phyloP scores from a whole-genome alignment of 371 early-diverging fungal species.

The Mortierella sp. region DNA sequence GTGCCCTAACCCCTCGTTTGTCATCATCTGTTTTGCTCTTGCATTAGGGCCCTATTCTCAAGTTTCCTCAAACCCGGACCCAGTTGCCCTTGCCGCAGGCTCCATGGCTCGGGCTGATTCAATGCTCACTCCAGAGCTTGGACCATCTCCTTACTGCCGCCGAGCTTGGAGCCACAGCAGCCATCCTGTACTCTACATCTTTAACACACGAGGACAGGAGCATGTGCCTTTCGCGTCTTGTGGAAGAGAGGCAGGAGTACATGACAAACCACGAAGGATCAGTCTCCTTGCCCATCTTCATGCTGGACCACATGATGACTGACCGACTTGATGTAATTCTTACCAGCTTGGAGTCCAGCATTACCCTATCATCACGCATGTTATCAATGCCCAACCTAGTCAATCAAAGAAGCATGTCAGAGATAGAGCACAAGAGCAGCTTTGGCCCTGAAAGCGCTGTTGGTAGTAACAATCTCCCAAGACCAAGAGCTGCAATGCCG shows the following conservation, averaged over 20 bases:
- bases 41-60: background rate
- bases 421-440: no score
- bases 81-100: background rate
- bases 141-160: constrained; percentile 13
- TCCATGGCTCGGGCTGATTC: constrained; percentile 9
- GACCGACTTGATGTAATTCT: no score
- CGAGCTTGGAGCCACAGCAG: constrained; percentile 1
- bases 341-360: no score
- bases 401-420: no score
- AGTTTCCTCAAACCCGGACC: background rate
- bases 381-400: no score
- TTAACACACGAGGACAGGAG: background rate
- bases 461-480: no score
- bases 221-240: background rate
- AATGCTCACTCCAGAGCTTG: constrained; percentile 3
- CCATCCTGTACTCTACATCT: constrained; percentile 2
- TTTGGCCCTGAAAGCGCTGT: no score
- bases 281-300: no score
- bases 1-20: no score
- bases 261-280: background rate
- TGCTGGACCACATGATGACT: no score
- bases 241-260: background rate
- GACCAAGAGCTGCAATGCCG: no score
- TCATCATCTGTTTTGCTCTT: background rate
- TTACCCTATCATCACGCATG: no score